A percentile compares a stretch with the other conserved stretches of the same genome.
Evolutionary conservation across 2,329 filamentous ascomycete genomes (phyloP).

Genomic region (Aspergillus fischeri): DNA sequence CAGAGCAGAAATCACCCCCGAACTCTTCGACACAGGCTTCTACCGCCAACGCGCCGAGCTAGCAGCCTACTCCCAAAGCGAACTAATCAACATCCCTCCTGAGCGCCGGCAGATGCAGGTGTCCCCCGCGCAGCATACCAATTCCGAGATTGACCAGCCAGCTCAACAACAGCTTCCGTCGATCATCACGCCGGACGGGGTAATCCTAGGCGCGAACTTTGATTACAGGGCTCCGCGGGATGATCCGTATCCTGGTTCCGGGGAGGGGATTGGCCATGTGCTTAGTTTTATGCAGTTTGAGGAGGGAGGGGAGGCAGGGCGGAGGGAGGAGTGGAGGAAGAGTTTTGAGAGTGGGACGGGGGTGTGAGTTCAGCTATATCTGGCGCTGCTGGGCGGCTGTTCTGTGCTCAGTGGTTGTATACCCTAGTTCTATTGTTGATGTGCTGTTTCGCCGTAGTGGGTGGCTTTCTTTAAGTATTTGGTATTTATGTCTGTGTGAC

Average conservation of each 20-base stretch:
- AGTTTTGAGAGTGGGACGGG: not conserved
- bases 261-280: conserved; percentile 1
- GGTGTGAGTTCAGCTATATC: not conserved
- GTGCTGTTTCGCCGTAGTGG: too few species aligned
- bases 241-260: not conserved
- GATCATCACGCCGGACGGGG: conserved; percentile 13
- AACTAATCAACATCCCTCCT: conserved; percentile 26
- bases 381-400: not conserved
- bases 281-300: conserved; percentile 29
- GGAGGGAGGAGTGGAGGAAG: not conserved
- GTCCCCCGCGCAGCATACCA: not conserved
- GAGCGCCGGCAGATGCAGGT: conserved; percentile 8
- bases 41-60: conserved; percentile 24
- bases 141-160: not conserved
- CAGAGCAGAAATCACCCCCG: conserved; percentile 7
- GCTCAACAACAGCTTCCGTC: not conserved
- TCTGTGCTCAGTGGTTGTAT: not conserved
- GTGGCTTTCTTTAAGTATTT: too few species aligned
- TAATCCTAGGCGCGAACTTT: conserved; percentile 25
- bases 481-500: too few species aligned
- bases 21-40: conserved; percentile 28
- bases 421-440: not conserved
- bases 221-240: conserved; percentile 5
- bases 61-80: conserved; percentile 18
- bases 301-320: not conserved